Evolutionary conservation across 2,329 filamentous ascomycete species (phyloP), one percentile per base, ranked within the genome.

Genomic region (Colletotrichum kahawae): DNA sequence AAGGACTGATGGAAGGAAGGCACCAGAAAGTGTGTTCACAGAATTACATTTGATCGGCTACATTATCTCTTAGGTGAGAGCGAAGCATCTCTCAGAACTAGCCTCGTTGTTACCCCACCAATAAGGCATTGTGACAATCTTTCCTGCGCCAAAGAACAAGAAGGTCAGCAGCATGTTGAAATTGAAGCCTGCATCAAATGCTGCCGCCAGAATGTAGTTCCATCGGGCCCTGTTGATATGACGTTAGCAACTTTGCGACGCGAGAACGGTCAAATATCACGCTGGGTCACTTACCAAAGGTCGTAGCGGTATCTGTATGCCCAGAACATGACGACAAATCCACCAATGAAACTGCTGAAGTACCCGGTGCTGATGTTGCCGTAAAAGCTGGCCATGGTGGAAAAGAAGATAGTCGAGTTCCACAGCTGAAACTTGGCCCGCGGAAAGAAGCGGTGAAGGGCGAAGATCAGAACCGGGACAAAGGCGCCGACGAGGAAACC

Each of bases 171-270:
- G 77, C 87, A 92, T 87, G 76, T 91, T 91, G 24, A 92, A 83
- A 79, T 92, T 92, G 79, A 91, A 92, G 0, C 90, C 91, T 0
- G 90, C 90, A 80, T 92, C 91, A 77, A 92, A 90, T 1, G 91
- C 90, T 1, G 90, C 91, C 0, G 90, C 91, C 18, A 92, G 80
- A 38, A 92, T 87, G 77, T 92, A 92, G 77, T 92, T 92, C 81
- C 92, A 92, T 18, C 88, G 82, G 63, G 89, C 88, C 72, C 66
- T 67, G 12, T 60, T 33, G 3, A 7, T n/a, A 13, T 51, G n/a
- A 4, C 4, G 18, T 68, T 43, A 68, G 54, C 33, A 59, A 18
- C 18, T 14, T 13, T 60, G 27, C 18, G n/a, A 21, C 18, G 5
- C 29, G 16, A 34, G 18, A 57, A 21, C 38, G 9, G 18, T 48